Conservation (phyloP, 345 rosid genomes). For the Heritiera littoralis region DNA sequence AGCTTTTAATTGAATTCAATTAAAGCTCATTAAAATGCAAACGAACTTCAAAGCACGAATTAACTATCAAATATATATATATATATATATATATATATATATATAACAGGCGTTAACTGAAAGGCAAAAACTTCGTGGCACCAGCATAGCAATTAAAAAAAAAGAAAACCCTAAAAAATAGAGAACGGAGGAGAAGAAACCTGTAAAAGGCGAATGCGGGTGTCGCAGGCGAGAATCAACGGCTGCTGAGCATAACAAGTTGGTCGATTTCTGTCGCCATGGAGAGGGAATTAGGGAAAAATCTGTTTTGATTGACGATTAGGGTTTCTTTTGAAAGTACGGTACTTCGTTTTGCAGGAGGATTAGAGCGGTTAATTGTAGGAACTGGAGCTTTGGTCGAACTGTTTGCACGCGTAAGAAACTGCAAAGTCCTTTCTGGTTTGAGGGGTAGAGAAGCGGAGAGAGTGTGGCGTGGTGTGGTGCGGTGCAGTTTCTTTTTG, state of each 20-base stretch:
- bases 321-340: neutral
- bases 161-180: neutral
- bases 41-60: constrained; percentile 1
- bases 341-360: neutral
- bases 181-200: constrained; percentile 23
- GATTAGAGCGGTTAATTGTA: neutral
- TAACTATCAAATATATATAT: neutral
- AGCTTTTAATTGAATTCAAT: neutral
- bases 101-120: neutral
- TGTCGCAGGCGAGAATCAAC: constrained; percentile 21
- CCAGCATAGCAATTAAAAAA: neutral
- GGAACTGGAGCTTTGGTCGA: neutral
- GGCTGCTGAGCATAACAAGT: constrained; percentile 6
- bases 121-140: neutral
- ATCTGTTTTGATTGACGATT: neutral
- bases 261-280: constrained; percentile 7
- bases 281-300: constrained; percentile 26
- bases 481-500: neutral
- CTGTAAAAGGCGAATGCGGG: constrained; percentile 14
- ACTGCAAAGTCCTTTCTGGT: neutral
- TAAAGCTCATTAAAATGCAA: neutral
- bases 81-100: too few relatives aligned
- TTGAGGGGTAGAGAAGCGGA: neutral
- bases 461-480: neutral
- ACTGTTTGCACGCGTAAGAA: neutral